These are phyloP conservation scores for Jackrogersella multiformis DNA, from an alignment of 495 filamentous ascomycete genomes.

Conservation along the genomic window DNA sequence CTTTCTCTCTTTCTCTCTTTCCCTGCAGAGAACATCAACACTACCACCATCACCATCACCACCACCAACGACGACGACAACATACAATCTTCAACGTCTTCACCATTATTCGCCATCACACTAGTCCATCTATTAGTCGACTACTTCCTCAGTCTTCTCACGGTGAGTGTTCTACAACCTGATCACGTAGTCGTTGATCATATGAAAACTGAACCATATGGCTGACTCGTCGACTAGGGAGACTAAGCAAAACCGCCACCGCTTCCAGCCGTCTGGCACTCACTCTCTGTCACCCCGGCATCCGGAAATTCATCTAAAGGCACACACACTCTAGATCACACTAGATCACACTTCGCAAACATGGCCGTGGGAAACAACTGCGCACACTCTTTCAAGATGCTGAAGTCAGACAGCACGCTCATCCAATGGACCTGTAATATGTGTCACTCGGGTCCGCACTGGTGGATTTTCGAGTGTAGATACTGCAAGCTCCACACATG, in stretches of 20 bases:
- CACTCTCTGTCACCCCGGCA: constrained; percentile 3
- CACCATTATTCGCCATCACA: constrained; percentile 12
- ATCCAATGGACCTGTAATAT: constrained; percentile 81
- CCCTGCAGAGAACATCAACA: background rate
- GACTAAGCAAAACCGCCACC: constrained; percentile 17
- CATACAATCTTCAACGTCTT: background rate
- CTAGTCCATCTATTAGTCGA: background rate
- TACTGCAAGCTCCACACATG: constrained; percentile 83
- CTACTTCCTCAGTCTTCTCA: constrained; percentile 4
- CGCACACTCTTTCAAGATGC: constrained; percentile 75
- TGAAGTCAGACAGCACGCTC: constrained; percentile 79
- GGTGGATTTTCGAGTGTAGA: constrained; percentile 82
- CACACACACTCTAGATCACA: too few relatives aligned
- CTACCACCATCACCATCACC: too few relatives aligned
- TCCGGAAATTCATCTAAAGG: constrained; percentile 14
- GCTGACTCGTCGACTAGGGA: constrained; percentile 23
- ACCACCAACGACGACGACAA: too few relatives aligned
- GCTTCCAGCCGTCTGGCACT: constrained; percentile 6
- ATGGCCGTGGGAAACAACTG: constrained; percentile 74
- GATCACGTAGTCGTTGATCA: background rate
- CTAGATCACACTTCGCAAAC: constrained; percentile 28
- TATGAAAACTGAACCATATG: background rate
- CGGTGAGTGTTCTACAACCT: constrained; percentile 16
- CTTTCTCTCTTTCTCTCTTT: constrained; percentile 1
- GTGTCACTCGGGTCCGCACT: constrained; percentile 81